Evolutionary conservation across 1,284 basidiomycete genomes (phyloP).

Genomic region (Phellopilus nigrolimitatus): DNA sequence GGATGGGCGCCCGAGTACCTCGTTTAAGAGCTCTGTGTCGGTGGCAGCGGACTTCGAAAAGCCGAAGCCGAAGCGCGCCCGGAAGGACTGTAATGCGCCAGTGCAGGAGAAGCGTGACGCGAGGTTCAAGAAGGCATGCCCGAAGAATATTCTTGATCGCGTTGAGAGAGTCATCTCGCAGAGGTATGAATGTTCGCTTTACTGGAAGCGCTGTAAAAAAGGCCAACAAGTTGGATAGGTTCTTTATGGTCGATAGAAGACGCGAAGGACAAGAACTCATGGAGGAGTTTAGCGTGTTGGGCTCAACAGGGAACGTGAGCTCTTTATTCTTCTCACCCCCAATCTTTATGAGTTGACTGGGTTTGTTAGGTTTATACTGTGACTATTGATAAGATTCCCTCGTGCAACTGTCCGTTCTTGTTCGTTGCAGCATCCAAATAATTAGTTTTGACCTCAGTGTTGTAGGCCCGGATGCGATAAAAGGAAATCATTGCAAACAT

Average conservation of each 20-base stretch:
- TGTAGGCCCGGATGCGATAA: conserved; percentile 65
- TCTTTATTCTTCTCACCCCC: neutral
- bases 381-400: conserved; percentile 50
- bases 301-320: conserved; percentile 71
- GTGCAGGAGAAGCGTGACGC: conserved; percentile 52
- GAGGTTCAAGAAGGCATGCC: conserved; percentile 50
- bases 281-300: conserved; percentile 68
- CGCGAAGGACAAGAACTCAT: conserved; percentile 44
- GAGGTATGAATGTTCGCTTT: conserved; percentile 36
- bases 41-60: neutral
- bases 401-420: conserved; percentile 51
- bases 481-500: conserved; percentile 79
- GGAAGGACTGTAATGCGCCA: conserved; percentile 13
- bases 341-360: conserved; percentile 11
- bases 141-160: conserved; percentile 58
- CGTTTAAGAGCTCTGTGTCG: neutral
- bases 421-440: neutral
- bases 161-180: conserved; percentile 59
- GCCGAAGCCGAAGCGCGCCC: conserved; percentile 8
- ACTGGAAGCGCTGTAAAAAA: neutral
- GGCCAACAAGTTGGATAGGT: conserved; percentile 34
- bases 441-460: neutral
- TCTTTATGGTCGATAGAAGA: conserved; percentile 65
- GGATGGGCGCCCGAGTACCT: neutral
- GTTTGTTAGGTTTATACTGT: conserved; percentile 59